phyloP scores from a whole-genome alignment of 352 stramenopile species.

The Peronospora tabacina region DNA sequence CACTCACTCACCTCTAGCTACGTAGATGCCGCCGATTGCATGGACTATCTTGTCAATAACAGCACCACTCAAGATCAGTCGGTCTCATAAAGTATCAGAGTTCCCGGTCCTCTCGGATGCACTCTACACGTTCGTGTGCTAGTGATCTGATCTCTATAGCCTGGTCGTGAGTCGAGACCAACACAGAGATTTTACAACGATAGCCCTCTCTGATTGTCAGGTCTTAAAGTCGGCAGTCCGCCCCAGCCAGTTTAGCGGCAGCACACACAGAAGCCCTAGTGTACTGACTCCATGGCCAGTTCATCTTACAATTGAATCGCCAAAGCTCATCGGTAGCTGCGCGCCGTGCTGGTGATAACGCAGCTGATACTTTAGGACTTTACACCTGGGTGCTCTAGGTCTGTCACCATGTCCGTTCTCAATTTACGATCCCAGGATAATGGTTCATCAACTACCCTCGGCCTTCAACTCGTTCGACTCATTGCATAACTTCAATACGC shows the following conservation, averaged over 20 bases:
- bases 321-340: conserved; percentile 4
- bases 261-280: conserved; percentile 9
- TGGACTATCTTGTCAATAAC: neutral
- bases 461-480: conserved; percentile 38
- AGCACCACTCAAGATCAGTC: neutral
- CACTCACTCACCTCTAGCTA: too few species aligned
- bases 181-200: conserved; percentile 1
- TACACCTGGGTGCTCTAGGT: conserved; percentile 1
- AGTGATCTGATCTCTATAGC: conserved; percentile 23
- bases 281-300: conserved; percentile 3
- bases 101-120: neutral
- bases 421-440: conserved; percentile 25
- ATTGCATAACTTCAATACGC: conserved; percentile 29
- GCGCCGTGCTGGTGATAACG: conserved; percentile 7
- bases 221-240: conserved; percentile 7
- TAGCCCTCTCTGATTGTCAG: conserved; percentile 14
- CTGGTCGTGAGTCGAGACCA: conserved; percentile 12
- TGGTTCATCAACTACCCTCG: conserved; percentile 27
- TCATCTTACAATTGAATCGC: conserved; percentile 21
- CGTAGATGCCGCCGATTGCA: neutral
- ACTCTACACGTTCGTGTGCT: conserved; percentile 26
- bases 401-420: conserved; percentile 12
- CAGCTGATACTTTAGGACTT: conserved; percentile 4
- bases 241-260: conserved; percentile 11
- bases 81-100: neutral